Evolutionary conservation across 768 basidiomycete genomes (phyloP).

Genomic region (Pleurotus salmoneostramineus): DNA sequence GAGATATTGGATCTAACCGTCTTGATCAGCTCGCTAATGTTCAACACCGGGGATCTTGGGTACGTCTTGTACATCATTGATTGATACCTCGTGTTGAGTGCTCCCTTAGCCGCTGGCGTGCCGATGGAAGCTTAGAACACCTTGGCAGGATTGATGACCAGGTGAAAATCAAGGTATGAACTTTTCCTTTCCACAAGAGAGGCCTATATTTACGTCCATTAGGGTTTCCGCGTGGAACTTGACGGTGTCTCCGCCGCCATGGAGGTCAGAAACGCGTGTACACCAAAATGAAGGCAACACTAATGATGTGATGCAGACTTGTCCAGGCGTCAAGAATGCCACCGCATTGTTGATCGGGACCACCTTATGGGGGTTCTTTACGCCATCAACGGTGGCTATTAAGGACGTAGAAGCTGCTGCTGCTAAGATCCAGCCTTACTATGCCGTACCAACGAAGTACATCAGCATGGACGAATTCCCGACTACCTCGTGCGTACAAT

Average conservation of each 20-base stretch:
- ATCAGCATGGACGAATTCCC: slow-evolving; percentile 43
- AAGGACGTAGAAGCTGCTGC: slow-evolving; percentile 29
- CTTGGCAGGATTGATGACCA: slow-evolving; percentile 61
- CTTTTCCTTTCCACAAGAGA: not conserved
- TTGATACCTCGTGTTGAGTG: not conserved
- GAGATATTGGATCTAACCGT: not conserved
- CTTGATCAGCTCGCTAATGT: slow-evolving; percentile 41
- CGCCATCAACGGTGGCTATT: slow-evolving; percentile 31
- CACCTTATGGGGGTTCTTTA: slow-evolving; percentile 54
- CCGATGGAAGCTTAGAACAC: slow-evolving; percentile 51
- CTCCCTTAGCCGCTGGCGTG: slow-evolving; percentile 37
- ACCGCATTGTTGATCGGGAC: slow-evolving; percentile 47
- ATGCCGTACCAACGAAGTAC: slow-evolving; percentile 44
- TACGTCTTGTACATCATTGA: slow-evolving; percentile 11
- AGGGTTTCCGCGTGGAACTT: slow-evolving; percentile 63
- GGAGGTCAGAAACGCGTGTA: slow-evolving; percentile 32
- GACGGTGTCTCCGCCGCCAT: slow-evolving; percentile 60
- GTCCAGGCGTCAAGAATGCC: slow-evolving; percentile 38
- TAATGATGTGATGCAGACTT: slow-evolving; percentile 25
- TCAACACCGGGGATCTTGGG: slow-evolving; percentile 61
- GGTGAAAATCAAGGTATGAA: slow-evolving; percentile 53
- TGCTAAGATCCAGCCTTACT: slow-evolving; percentile 38
- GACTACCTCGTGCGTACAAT: slow-evolving; percentile 37
- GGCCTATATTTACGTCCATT: not conserved
- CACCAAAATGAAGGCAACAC: not conserved